Conservation (phyloP, 2,329 filamentous ascomycete genomes). For the Ophiostoma tasmaniense region DNA sequence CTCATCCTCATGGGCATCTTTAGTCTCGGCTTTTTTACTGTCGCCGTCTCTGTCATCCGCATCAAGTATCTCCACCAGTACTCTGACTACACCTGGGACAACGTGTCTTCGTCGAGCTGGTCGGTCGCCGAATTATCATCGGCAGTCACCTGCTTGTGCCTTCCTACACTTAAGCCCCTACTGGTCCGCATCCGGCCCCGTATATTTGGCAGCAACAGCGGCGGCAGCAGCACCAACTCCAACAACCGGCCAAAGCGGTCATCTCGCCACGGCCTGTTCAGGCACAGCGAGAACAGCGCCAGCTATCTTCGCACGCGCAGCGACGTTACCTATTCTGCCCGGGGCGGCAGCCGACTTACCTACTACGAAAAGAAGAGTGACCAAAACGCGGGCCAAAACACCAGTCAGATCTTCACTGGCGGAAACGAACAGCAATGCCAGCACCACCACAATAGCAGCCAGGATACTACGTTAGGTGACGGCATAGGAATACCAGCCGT, state of each 20-base stretch:
- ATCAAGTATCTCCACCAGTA: conserved; percentile 30
- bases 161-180: conserved; percentile 30
- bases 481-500: background rate
- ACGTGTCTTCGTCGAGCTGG: conserved; percentile 31
- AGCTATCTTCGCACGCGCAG: background rate
- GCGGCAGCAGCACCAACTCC: background rate
- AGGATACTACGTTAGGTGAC: background rate
- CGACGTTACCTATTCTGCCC: background rate
- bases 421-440: background rate
- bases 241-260: background rate
- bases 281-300: conserved; percentile 3
- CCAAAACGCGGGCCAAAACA: background rate
- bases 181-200: conserved; percentile 12
- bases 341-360: background rate
- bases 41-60: conserved; percentile 33
- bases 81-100: conserved; percentile 31
- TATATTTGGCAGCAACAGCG: background rate
- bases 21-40: conserved; percentile 33
- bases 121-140: conserved; percentile 31
- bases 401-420: background rate
- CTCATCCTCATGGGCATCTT: conserved; percentile 30
- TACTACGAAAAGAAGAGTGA: background rate
- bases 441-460: background rate
- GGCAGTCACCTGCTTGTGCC: conserved; percentile 30
- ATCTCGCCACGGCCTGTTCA: background rate